Evolutionary conservation across 768 basidiomycete genomes (phyloP).

Genomic region (Lactarius deliciosus): DNA sequence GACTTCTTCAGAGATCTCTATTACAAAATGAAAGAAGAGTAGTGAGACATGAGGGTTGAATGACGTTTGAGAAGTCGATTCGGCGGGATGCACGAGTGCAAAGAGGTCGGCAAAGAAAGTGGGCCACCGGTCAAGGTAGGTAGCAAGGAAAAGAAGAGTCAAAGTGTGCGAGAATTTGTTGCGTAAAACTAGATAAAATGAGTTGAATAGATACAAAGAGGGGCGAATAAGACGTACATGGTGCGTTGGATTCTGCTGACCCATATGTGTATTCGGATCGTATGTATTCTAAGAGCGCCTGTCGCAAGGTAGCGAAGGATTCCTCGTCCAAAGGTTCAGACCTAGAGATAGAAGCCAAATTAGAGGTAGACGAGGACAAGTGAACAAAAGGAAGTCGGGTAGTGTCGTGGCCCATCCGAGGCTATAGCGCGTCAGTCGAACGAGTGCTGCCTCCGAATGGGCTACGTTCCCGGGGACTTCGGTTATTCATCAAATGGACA

Average conservation of each 20-base stretch:
- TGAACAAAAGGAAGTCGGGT: background rate
- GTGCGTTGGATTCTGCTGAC: constrained; percentile 72
- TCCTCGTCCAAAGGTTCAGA: constrained; percentile 69
- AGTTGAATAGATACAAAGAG: constrained; percentile 25
- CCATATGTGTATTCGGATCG: constrained; percentile 88
- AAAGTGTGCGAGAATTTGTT: constrained; percentile 95
- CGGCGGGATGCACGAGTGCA: constrained; percentile 63
- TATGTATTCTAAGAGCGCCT: constrained; percentile 78
- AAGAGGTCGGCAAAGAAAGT: constrained; percentile 80
- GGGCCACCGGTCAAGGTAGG: constrained; percentile 85
- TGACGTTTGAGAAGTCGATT: constrained; percentile 53
- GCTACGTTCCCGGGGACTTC: background rate
- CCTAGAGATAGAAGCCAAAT: constrained; percentile 36
- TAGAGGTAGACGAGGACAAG: background rate
- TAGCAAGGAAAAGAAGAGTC: constrained; percentile 84
- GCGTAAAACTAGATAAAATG: constrained; percentile 62
- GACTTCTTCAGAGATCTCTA: constrained; percentile 97
- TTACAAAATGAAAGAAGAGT: constrained; percentile 86
- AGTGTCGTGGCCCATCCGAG: background rate
- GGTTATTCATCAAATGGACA: constrained; percentile 20
- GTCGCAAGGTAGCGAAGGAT: constrained; percentile 68
- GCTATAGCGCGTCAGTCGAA: background rate
- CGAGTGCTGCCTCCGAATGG: background rate
- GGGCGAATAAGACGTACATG: constrained; percentile 57
- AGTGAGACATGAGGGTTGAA: constrained; percentile 85